Base-by-base conservation (phyloP, 495 filamentous ascomycete species). In the Geopyxis carbonaria region DNA sequence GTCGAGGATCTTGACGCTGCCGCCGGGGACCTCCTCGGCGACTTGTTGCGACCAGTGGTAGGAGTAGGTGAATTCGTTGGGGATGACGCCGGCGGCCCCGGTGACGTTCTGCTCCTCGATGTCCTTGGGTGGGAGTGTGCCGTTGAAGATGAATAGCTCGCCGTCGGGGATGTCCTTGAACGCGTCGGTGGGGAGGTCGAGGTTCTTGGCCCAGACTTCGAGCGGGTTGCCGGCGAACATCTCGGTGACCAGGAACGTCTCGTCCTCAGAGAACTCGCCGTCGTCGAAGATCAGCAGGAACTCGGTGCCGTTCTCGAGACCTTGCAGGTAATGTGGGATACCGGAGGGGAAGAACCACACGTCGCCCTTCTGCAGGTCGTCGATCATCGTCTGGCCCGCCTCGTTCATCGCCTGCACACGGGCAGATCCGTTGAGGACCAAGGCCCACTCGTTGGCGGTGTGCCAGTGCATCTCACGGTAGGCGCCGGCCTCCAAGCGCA, bases 401-500 rank as follows among this genome's bases (percentile, higher is more conserved):
- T 71, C 63, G 43, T 80, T 69, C 24, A 80, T 61, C 7, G 72
- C 68, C 51, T 58, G 48, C n/a, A 69, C 67, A 15, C 76, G 62
- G 13, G 70, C 72, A 28, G 69, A 70, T 0, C 77, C 77, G 46
- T 76, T 77, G 34, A 81, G 46, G 0, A 81, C 62, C 19, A 74
- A 47, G 1, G 70, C 66, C 77, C 77, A 80, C 50, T 82, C 76
- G 37, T 55, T 61, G 0, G 75, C 71, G 13, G 72, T 72, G 45
- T 82, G 77, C 77, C 51, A 80, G 50, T 82, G 77, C 15, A 82
- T 60, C 45, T 82, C 77, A 2, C 77, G 67, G 45, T 80, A 80
- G 0, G 65, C 74, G 27, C 67, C 59, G 2, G 73, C 67, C 31
- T 69, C 70, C 3, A 85, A 68, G 20, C 76, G n/a, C 79, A 85